Percentiles rank a stretch among this genome's conserved stretches.
Conservation (phyloP, 2,329 filamentous ascomycete genomes). For the Tolypocladium inflatum region DNA sequence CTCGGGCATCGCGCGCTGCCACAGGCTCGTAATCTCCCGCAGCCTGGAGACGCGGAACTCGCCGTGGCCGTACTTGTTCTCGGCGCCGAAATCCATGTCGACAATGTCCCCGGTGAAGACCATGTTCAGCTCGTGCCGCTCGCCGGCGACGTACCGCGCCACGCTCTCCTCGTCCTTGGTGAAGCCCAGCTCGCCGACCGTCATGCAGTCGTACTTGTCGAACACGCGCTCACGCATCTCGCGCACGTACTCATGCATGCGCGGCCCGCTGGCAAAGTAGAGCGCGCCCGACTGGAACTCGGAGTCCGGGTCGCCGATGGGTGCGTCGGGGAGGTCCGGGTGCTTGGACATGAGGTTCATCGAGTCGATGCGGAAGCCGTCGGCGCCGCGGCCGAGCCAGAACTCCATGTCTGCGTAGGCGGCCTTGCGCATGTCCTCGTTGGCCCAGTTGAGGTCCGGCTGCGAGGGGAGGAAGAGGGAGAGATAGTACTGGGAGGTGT, state of each 20-base stretch:
- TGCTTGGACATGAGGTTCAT: constrained; percentile 48
- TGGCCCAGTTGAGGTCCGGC: constrained; percentile 62
- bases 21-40: constrained; percentile 22
- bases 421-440: constrained; percentile 44
- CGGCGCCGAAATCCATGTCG: constrained; percentile 19
- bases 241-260: constrained; percentile 34
- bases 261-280: constrained; percentile 43
- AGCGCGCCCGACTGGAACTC: constrained; percentile 24
- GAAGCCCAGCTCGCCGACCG: constrained; percentile 25
- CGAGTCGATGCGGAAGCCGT: constrained; percentile 49
- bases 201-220: constrained; percentile 42
- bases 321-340: constrained; percentile 34
- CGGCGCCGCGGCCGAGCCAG: constrained; percentile 53
- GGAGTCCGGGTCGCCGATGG: constrained; percentile 22
- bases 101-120: constrained; percentile 16
- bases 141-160: constrained; percentile 35
- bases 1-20: constrained; percentile 25
- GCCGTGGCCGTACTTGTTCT: constrained; percentile 28
- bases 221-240: constrained; percentile 19
- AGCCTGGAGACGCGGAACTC: constrained; percentile 25
- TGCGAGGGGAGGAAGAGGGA: constrained; percentile 53
- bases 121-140: constrained; percentile 24
- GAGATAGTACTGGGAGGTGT: constrained; percentile 35
- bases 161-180: constrained; percentile 31
- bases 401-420: constrained; percentile 54